These are phyloP conservation scores for Vigna mungo DNA, from an alignment of 306 rosid genomes.

Conservation along the genomic window DNA sequence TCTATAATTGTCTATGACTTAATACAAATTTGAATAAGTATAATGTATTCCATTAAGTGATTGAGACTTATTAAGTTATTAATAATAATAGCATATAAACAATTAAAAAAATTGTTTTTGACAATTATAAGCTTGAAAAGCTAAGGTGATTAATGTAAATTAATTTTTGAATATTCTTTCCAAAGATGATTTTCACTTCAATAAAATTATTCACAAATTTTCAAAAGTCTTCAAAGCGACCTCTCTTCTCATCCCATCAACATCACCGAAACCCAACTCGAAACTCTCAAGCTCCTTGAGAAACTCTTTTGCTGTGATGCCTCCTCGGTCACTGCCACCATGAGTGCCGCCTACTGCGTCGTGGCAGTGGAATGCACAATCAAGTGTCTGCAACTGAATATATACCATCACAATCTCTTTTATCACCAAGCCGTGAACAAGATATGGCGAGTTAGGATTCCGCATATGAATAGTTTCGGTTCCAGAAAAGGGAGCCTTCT, in stretches of 20 bases:
- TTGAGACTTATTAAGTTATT: no score
- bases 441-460: conserved; percentile 64
- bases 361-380: conserved; percentile 68
- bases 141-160: no score
- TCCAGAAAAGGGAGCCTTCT: conserved; percentile 21
- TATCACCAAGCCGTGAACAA: conserved; percentile 50
- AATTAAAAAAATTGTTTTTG: no score
- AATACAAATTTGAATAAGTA: no score
- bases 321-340: conserved; percentile 25
- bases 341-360: conserved; percentile 59
- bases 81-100: no score
- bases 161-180: no score
- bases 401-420: background rate
- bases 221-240: no score
- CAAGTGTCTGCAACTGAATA: conserved; percentile 39
- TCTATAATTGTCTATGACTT: no score
- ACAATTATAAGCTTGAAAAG: no score
- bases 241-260: conserved; percentile 29
- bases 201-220: no score
- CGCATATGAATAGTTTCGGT: conserved; percentile 24
- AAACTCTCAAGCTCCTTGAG: conserved; percentile 57
- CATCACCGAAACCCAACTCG: conserved; percentile 44
- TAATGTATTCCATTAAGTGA: no score
- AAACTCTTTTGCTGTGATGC: conserved; percentile 42
- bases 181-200: no score